Conservation (phyloP, 2,329 filamentous ascomycete species). For the Simplicillium sp. region DNA sequence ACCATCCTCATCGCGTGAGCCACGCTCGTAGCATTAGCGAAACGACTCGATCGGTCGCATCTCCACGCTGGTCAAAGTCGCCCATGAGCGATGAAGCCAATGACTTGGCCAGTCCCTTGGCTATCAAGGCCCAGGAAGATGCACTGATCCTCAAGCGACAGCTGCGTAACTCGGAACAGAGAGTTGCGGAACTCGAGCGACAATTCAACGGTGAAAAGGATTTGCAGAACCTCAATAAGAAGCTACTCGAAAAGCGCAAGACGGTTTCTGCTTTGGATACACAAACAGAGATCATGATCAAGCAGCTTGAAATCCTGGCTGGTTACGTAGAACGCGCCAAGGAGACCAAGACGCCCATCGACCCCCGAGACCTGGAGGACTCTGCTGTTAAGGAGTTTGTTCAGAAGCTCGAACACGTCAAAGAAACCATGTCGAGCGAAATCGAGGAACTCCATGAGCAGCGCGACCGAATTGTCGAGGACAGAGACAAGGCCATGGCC, state of each 20-base stretch:
- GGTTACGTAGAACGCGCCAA: conserved; percentile 84
- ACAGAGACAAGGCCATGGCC: conserved; percentile 71
- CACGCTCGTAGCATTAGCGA: conserved; percentile 58
- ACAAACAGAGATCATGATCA: conserved; percentile 90
- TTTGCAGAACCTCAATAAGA: conserved; percentile 71
- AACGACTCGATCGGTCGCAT: conserved; percentile 53
- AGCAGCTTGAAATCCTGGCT: conserved; percentile 80
- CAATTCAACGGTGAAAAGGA: conserved; percentile 59
- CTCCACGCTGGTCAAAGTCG: conserved; percentile 62
- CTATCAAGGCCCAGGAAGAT: conserved; percentile 56
- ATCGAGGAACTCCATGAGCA: conserved; percentile 57
- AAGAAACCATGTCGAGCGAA: conserved; percentile 44
- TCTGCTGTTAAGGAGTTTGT: conserved; percentile 88
- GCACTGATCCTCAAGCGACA: conserved; percentile 62
- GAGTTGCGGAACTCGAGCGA: conserved; percentile 78
- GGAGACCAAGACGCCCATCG: conserved; percentile 68
- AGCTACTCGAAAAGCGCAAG: conserved; percentile 84
- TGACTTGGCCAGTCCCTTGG: conserved; percentile 63
- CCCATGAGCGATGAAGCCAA: conserved; percentile 48
- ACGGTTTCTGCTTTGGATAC: conserved; percentile 92
- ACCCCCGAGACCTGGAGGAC: conserved; percentile 75
- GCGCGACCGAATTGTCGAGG: conserved; percentile 73
- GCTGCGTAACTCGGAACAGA: conserved; percentile 70
- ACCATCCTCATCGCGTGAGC: conserved; percentile 29
- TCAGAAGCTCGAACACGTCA: conserved; percentile 57